A percentile compares a stretch with the other conserved stretches of the same genome.
Evolutionary conservation across 78 protist genomes (phyloP).

Genomic region (Neovahlkampfia damariscottae): DNA sequence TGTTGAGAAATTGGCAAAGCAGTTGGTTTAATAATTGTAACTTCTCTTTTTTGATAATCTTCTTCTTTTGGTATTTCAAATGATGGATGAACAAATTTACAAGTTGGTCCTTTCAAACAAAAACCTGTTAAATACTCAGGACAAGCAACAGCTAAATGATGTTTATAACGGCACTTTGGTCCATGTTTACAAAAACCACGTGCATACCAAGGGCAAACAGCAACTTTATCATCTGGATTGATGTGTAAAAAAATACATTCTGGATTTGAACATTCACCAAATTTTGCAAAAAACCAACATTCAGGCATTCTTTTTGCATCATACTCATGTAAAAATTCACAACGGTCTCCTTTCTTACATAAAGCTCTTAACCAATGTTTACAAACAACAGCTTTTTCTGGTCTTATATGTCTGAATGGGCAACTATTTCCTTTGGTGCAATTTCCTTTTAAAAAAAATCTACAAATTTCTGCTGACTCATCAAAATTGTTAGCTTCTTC

Average conservation of each 20-base stretch:
- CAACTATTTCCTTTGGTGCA: conserved; percentile 1
- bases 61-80: conserved; percentile 5
- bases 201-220: conserved; percentile 22
- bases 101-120: conserved; percentile 32
- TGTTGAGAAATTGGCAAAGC: no score
- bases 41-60: not conserved
- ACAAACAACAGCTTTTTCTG: conserved; percentile 22
- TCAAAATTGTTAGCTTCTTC: not conserved
- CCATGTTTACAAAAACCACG: conserved; percentile 47
- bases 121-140: conserved; percentile 38
- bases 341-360: conserved; percentile 31
- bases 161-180: conserved; percentile 22
- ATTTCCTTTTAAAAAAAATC: conserved; percentile 7
- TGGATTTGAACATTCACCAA: conserved; percentile 30
- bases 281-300: conserved; percentile 20
- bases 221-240: conserved; percentile 15
- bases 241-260: conserved; percentile 33
- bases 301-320: conserved; percentile 31
- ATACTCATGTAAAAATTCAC: conserved; percentile 36
- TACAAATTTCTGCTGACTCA: not conserved
- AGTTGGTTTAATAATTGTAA: not conserved
- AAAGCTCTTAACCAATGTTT: conserved; percentile 46
- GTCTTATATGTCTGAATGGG: not conserved
- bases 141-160: conserved; percentile 18
- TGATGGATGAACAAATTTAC: conserved; percentile 30